A percentile compares a stretch with the other conserved stretches of the same genome.
phyloP scores from a whole-genome alignment of 2,329 filamentous ascomycete genomes.

The Plenodomus tracheiphilus region DNA sequence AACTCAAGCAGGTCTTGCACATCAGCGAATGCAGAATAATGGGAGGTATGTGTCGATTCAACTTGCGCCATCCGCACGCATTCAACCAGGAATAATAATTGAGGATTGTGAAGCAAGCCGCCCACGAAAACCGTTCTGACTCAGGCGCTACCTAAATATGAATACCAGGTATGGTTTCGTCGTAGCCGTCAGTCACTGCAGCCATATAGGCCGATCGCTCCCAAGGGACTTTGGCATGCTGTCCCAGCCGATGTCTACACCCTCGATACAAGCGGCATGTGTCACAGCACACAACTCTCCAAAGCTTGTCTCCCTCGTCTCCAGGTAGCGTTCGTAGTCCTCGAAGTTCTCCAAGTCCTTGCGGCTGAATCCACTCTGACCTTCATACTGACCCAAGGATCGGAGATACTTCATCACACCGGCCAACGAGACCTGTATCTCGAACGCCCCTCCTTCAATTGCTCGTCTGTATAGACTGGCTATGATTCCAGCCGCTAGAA shows the following conservation, averaged over 20 bases:
- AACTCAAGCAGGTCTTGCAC: too few species aligned
- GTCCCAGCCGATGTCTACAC: constrained; percentile 54
- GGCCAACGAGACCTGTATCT: constrained; percentile 60
- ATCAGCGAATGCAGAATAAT: too few species aligned
- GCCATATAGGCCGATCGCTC: constrained; percentile 51
- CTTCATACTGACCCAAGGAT: constrained; percentile 57
- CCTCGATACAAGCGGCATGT: constrained; percentile 55
- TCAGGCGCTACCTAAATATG: too few species aligned
- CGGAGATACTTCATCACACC: constrained; percentile 60
- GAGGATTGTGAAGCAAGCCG: too few species aligned
- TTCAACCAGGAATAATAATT: too few species aligned
- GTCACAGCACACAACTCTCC: constrained; percentile 53
- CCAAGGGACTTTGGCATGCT: constrained; percentile 56
- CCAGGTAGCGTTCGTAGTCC: constrained; percentile 41
- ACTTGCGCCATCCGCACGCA: too few species aligned
- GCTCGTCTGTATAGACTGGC: constrained; percentile 56
- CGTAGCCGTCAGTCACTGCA: constrained; percentile 1
- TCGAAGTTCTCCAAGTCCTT: constrained; percentile 35
- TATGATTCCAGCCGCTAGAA: constrained; percentile 58
- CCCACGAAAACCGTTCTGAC: too few species aligned
- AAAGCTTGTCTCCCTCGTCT: constrained; percentile 51
- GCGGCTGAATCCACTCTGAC: constrained; percentile 49
- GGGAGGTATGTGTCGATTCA: too few species aligned
- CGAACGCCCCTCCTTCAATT: constrained; percentile 52
- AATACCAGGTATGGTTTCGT: too few species aligned